Base-by-base conservation (phyloP, 345 rosid genomes). In the Salix arbutifolia region DNA sequence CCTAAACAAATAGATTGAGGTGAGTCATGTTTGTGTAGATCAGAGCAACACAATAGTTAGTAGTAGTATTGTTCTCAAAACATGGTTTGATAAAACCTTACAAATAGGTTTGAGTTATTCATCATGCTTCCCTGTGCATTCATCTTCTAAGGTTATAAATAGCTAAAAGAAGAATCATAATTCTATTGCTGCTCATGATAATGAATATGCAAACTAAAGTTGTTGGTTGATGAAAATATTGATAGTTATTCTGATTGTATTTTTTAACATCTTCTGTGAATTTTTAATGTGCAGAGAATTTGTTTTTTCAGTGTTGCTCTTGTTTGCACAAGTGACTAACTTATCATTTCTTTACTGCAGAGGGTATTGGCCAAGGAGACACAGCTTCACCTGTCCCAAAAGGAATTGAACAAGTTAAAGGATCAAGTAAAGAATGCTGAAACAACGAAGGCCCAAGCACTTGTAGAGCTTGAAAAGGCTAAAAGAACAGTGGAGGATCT, bases 311-410 rank as follows among this genome's bases (percentile, higher is more conserved):
- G 19, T 44, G n/a, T 19, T 70, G 40, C 11, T 70, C 68, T 16
- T 69, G 61, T 40, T 60, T 33, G 75, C 64, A 17, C 65, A 70
- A 35, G 7, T 70, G 5, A 64, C 12, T 14, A 26, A 7, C 67
- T 66, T 65, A 66, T 77, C 3, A 7, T 38, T 19, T 50, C 62
- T 56, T 79, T 48, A 62, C 33, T 85, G 73, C 86, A 95, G 99
- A 89, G 87, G 83, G 89, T 85, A 48, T 81, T 89, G 85, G 97
- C 89, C 18, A 93, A 91, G 83, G 94, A 93, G 85, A 89, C 92
- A 10, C 96, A 89, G 84, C 93, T 93, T 82, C 99, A 93, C 79
- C 87, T 95, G 74, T 88, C 91, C 18, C 90, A 90, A 78, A 93
- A 88, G 75, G 93, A 93, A 91, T 81, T 95, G 67, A 86, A 85